phyloP scores from a whole-genome alignment of 2,329 filamentous ascomycete genomes.

The Fusarium devonianum region DNA sequence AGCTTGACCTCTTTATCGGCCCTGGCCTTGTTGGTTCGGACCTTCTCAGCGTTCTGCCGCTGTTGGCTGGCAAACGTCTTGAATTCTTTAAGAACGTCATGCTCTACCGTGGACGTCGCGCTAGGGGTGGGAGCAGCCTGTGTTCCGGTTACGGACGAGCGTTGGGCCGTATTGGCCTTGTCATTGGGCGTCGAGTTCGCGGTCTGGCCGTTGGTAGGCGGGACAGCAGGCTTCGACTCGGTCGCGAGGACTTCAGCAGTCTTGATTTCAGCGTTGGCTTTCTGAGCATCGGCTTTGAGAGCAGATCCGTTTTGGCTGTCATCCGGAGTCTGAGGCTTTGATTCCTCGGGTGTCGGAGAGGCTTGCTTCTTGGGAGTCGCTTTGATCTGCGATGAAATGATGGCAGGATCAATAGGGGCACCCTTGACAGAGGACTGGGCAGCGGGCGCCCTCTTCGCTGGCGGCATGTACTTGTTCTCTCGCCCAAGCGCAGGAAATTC shows the following conservation, averaged over 20 bases:
- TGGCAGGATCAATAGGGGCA: slow-evolving; percentile 84
- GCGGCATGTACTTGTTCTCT: slow-evolving; percentile 84
- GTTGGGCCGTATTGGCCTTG: slow-evolving; percentile 32
- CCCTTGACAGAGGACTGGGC: slow-evolving; percentile 76
- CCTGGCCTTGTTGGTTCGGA: slow-evolving; percentile 64
- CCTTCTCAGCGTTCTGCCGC: slow-evolving; percentile 63
- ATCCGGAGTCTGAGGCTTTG: slow-evolving; percentile 38
- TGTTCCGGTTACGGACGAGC: slow-evolving; percentile 49
- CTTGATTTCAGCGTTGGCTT: slow-evolving; percentile 43
- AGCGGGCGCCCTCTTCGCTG: slow-evolving; percentile 81
- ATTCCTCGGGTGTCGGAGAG: slow-evolving; percentile 36
- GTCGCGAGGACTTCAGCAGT: slow-evolving; percentile 25
- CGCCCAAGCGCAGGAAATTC: slow-evolving; percentile 73
- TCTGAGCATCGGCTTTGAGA: slow-evolving; percentile 41
- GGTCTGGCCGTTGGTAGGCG: slow-evolving; percentile 45
- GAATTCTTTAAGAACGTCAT: slow-evolving; percentile 68
- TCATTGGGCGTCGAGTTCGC: slow-evolving; percentile 42
- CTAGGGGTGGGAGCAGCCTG: slow-evolving; percentile 56
- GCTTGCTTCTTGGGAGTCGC: slow-evolving; percentile 50
- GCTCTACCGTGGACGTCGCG: slow-evolving; percentile 67
- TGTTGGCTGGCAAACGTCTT: slow-evolving; percentile 68
- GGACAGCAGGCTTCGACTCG: slow-evolving; percentile 45
- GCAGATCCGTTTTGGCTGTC: slow-evolving; percentile 42
- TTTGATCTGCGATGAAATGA: slow-evolving; percentile 85
- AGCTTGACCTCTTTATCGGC: slow-evolving; percentile 90